phyloP scores from a whole-genome alignment of 345 rosid genomes.

The Aquilaria yunnanensis region DNA sequence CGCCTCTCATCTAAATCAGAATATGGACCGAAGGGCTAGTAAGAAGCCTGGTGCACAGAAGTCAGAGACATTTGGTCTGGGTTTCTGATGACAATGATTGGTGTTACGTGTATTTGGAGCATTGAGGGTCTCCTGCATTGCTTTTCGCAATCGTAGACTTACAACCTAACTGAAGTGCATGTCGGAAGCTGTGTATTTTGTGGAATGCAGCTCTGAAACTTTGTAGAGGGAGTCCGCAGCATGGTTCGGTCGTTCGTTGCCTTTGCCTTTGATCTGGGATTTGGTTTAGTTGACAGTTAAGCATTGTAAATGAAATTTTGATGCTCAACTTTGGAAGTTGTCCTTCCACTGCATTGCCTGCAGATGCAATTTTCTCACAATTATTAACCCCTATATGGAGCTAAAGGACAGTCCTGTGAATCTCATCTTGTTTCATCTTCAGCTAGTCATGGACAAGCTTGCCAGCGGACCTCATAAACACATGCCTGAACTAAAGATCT shows the following conservation, averaged over 20 bases:
- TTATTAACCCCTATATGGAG: no score
- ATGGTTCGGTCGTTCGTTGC: no score
- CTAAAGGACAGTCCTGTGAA: background rate
- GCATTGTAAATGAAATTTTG: conserved; percentile 6
- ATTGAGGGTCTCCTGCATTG: no score
- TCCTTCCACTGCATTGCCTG: no score
- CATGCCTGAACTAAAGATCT: no score
- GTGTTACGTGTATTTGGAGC: no score
- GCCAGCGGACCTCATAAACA: no score
- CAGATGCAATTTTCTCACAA: no score
- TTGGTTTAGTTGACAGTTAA: background rate
- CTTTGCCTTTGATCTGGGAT: no score
- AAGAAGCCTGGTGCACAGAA: conserved; percentile 5
- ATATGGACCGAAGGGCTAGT: conserved; percentile 5
- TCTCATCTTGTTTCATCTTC: no score
- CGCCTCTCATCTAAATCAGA: background rate
- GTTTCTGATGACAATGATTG: no score
- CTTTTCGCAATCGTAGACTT: conserved; percentile 3
- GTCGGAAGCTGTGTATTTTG: conserved; percentile 8
- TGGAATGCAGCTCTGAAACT: conserved; percentile 8
- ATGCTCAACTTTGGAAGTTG: background rate
- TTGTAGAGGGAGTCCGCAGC: conserved; percentile 14
- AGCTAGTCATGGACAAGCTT: no score
- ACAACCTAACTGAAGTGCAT: conserved; percentile 10
- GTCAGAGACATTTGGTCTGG: background rate